A percentile compares a stretch with the other conserved stretches of the same genome.
Conservation (phyloP, 169 alveolate genomes). For the Eimeria acervulina region DNA sequence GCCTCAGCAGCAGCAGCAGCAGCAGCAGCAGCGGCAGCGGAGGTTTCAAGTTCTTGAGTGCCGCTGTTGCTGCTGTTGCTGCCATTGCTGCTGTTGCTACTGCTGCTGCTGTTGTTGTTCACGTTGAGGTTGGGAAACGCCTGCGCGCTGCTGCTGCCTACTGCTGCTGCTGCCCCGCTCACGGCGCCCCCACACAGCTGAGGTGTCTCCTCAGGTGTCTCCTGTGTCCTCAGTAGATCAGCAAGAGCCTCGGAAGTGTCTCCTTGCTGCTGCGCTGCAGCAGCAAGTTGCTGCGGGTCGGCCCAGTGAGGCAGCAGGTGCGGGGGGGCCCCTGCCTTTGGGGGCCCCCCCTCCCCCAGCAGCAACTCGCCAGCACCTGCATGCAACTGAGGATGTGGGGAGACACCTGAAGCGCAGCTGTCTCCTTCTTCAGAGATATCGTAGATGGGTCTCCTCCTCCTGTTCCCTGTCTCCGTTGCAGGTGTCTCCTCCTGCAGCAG, state of each 20-base stretch:
- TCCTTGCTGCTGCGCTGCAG: slow-evolving; percentile 18
- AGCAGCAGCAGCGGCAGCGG: too few species aligned
- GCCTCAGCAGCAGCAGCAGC: slow-evolving; percentile 11
- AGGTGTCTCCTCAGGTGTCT: not conserved
- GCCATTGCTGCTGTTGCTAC: not conserved
- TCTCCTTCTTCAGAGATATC: not conserved
- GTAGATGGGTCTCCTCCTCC: too few species aligned
- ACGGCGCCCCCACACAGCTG: too few species aligned
- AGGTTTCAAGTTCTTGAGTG: not conserved
- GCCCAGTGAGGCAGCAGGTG: not conserved
- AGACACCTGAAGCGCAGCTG: not conserved
- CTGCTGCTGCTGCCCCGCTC: not conserved
- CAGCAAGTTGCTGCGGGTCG: not conserved
- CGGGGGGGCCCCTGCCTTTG: not conserved
- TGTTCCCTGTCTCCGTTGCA: not conserved
- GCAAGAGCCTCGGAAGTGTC: not conserved
- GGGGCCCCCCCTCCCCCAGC: not conserved
- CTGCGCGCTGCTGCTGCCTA: not conserved
- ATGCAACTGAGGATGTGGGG: too few species aligned
- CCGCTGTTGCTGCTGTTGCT: slow-evolving; percentile 17
- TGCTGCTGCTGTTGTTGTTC: slow-evolving; percentile 5
- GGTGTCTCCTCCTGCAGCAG: slow-evolving; percentile 29
- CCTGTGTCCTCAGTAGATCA: not conserved
- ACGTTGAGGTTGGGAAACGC: not conserved
- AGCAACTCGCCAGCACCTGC: not conserved